Base-by-base conservation (phyloP, 495 filamentous ascomycete genomes). In the Trichodelitschia bisporula region DNA sequence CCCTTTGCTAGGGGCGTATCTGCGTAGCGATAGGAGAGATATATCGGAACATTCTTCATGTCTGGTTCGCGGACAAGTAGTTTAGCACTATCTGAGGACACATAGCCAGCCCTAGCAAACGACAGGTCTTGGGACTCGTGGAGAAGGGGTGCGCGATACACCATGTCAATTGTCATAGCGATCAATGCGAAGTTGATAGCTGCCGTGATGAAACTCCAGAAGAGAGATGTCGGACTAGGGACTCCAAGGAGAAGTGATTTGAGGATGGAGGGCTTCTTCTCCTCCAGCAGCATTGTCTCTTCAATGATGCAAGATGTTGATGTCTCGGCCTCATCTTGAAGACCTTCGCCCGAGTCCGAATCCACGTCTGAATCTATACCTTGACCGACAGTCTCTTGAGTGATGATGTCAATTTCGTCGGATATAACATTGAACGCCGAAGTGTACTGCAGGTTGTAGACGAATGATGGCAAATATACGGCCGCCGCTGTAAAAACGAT, bases 31-130 rank as follows among this genome's bases (percentile, higher is more conserved):
- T 72, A 73, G 15, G 56, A 72, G 4, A 91, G 55, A 1, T 57
- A 66, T 13, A 93, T 47, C 2, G 83, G 83, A 39, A 86, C 56
- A 37, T 72, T 68, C n/a, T 58, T 44, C 29, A 56, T 48, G 36
- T 89, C 61, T 0, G 83, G 78, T 54, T 93, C 86, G 20, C 86
- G 64, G 19, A 93, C 58, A 21, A 97, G 54, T 21, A 97, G 48
- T 33, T 67, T 80, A 11, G 86, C 86, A 12, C 66, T 74, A 2
- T 58, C 69, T 2, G 75, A 64, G 2, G 82, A 86, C 15, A 93
- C 71, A 47, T 83, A 79, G 10, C 86, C 86, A 18, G 90, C 54
- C 10, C 84, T 61, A 12, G 70, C 71, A 42, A 97, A 89, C 0
- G 78, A 69, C 8, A 86, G 59, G 37, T 89, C 71, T n/a, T 72